Conservation (phyloP, 2,329 filamentous ascomycete genomes). For the Botrytis deweyae region DNA sequence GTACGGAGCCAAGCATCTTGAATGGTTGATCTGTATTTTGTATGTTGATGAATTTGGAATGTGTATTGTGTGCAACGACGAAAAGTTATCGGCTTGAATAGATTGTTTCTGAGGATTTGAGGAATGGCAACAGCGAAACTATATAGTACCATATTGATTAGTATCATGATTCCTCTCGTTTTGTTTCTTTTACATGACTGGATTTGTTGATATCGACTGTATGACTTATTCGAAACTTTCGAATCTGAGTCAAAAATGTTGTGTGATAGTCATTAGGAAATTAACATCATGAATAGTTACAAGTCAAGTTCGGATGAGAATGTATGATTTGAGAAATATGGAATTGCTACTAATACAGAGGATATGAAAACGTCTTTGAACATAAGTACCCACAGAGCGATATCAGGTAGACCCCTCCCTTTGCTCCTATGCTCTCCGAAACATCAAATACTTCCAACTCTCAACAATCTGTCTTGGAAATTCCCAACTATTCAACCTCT, state of each 20-base stretch:
- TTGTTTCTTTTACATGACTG: not conserved
- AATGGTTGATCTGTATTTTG: not conserved
- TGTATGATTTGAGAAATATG: not conserved
- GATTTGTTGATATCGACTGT: not conserved
- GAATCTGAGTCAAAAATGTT: not conserved
- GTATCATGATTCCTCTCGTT: not conserved
- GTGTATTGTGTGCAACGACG: not conserved
- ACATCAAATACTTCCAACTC: not conserved
- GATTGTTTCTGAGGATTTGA: not conserved
- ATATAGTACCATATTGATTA: not conserved
- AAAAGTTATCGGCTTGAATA: not conserved
- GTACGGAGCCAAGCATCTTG: not conserved
- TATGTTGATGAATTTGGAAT: not conserved
- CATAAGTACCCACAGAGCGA: not conserved
- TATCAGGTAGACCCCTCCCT: not conserved
- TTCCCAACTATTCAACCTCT: not conserved
- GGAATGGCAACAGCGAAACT: too few species aligned
- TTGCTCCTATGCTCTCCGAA: rapidly evolving
- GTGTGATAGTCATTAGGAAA: not conserved
- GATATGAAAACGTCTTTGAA: not conserved
- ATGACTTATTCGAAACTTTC: not conserved
- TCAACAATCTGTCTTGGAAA: not conserved
- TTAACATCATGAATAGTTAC: too few species aligned
- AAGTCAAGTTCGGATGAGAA: not conserved
- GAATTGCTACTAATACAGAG: not conserved